phyloP scores from a whole-genome alignment of 116 monocot genomes.

The Iris pallida region DNA sequence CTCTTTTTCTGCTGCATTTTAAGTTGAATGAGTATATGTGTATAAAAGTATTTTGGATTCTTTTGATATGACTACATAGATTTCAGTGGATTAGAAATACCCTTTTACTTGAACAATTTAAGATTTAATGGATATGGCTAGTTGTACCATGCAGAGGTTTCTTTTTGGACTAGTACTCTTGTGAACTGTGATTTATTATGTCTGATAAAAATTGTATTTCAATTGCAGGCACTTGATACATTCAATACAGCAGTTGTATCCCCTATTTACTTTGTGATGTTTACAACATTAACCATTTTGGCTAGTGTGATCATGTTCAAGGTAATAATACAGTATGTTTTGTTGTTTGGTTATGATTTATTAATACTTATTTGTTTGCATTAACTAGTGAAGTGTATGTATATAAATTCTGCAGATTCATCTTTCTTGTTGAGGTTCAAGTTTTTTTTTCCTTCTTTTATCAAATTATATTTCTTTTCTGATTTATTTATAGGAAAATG shows the following conservation, averaged over 20 bases:
- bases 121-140: not conserved
- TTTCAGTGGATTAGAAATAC: not conserved
- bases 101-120: not conserved
- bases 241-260: constrained; percentile 50
- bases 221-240: constrained; percentile 43
- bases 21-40: not conserved
- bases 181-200: not conserved
- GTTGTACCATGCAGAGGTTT: not conserved
- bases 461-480: not conserved
- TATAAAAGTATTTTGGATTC: not conserved
- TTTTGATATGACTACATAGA: not conserved
- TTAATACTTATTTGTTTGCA: not conserved
- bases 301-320: constrained; percentile 58
- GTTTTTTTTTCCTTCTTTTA: not conserved
- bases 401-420: not conserved
- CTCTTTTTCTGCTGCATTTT: no score
- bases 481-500: not conserved
- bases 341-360: not conserved
- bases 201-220: not conserved
- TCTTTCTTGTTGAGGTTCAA: not conserved
- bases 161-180: not conserved
- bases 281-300: constrained; percentile 49
- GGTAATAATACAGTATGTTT: constrained; percentile 10
- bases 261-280: constrained; percentile 49
- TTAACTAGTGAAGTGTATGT: not conserved